Evolutionary conservation across 768 basidiomycete species (phyloP).

Genomic region (Pisolithus microcarpus): DNA sequence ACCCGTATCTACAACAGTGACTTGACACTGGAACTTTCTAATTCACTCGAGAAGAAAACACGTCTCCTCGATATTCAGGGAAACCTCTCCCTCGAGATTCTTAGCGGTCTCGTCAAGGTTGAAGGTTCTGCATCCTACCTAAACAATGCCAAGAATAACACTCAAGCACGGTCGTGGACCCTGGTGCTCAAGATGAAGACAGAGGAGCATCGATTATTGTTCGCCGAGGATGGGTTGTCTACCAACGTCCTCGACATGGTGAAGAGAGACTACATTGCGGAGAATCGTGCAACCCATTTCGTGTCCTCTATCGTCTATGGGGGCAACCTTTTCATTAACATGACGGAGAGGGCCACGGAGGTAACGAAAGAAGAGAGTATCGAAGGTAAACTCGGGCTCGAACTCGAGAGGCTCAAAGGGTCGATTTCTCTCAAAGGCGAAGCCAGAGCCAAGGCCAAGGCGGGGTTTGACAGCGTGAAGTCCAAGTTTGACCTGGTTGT

Average conservation of each 20-base stretch:
- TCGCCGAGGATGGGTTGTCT: neutral
- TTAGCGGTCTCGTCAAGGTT: neutral
- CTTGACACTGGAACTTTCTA: neutral
- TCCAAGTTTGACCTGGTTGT: neutral
- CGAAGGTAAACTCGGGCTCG: slow-evolving; percentile 9
- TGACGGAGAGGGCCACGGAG: slow-evolving; percentile 9
- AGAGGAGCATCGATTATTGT: neutral
- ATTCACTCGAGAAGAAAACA: neutral
- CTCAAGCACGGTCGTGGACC: neutral
- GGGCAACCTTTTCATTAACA: slow-evolving; percentile 1
- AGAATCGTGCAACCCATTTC: neutral
- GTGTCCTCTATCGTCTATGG: slow-evolving; percentile 1
- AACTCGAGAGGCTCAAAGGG: slow-evolving; percentile 10
- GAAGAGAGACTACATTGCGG: neutral
- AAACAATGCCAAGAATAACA: neutral
- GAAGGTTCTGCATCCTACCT: neutral
- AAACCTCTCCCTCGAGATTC: neutral
- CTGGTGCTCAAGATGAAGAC: neutral
- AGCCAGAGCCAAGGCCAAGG: neutral
- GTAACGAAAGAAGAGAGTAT: slow-evolving; percentile 7
- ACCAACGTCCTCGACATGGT: neutral
- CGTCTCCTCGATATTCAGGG: neutral
- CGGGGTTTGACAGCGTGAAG: neutral
- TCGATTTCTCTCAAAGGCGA: slow-evolving; percentile 5
- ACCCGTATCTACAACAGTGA: neutral